A percentile compares a stretch with the other conserved stretches of the same genome.
Conservation (phyloP, 192 early-diverging fungal species). For the Coemansia sp. region DNA sequence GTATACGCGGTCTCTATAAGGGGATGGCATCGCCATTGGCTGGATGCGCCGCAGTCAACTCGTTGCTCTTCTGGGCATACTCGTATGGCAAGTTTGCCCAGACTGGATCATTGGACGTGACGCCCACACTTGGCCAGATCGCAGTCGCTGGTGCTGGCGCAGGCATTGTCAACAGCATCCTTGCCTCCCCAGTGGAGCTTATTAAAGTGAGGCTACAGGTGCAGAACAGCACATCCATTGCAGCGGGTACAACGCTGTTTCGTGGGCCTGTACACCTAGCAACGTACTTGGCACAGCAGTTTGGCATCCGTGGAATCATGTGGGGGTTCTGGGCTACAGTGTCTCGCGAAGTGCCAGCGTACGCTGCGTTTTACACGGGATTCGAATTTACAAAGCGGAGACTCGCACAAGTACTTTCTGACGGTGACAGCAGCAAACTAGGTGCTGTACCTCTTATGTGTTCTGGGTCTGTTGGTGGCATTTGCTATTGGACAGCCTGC, state of each 20-base stretch:
- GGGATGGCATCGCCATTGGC: slow-evolving; percentile 83
- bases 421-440: slow-evolving; percentile 55
- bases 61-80: slow-evolving; percentile 83
- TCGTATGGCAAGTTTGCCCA: slow-evolving; percentile 63
- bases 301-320: slow-evolving; percentile 78
- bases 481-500: slow-evolving; percentile 78
- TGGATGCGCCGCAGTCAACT: slow-evolving; percentile 85
- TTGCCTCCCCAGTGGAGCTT: slow-evolving; percentile 94
- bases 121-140: slow-evolving; percentile 69
- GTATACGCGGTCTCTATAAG: slow-evolving; percentile 77
- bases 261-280: slow-evolving; percentile 73
- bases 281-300: slow-evolving; percentile 61
- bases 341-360: slow-evolving; percentile 76
- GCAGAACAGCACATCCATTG: slow-evolving; percentile 61
- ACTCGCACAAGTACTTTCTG: slow-evolving; percentile 52
- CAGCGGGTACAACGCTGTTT: slow-evolving; percentile 15
- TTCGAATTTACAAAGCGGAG: slow-evolving; percentile 81
- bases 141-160: slow-evolving; percentile 87
- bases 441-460: slow-evolving; percentile 64
- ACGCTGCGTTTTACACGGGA: slow-evolving; percentile 84
- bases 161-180: slow-evolving; percentile 78
- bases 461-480: slow-evolving; percentile 78
- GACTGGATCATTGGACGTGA: slow-evolving; percentile 49
- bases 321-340: slow-evolving; percentile 84
- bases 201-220: slow-evolving; percentile 92